Base-by-base conservation (phyloP, 805 yeast genomes). In the Komagataella pastoris region DNA sequence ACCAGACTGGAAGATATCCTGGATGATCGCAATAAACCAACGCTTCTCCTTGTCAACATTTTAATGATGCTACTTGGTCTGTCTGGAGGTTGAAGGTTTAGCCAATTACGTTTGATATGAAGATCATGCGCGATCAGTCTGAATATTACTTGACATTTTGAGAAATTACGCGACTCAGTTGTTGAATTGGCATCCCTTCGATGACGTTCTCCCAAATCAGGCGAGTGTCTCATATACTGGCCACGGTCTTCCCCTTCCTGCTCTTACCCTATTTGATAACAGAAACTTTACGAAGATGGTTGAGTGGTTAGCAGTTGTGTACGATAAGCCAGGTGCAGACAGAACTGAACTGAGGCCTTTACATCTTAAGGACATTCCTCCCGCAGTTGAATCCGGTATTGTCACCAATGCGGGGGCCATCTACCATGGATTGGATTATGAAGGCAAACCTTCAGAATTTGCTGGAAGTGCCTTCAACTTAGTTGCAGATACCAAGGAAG, bases 261-360 rank as follows among this genome's bases (percentile, higher is more conserved):
- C 23, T 3, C 6, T 21, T 3, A 21, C 23, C 3, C 23, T 21
- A 60, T 10, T 43, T n/a, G 36, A 36, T 6, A 23, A 30, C 40
- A 30, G 12, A 30, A 10, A 8, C 4, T 30, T 30, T 21, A 6
- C 23, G 18, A 67, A 63, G 53, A 68, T 71, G 75, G 72, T 69
- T 68, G 88, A 83, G 63, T 83, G 82, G 77, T 70, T 80, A 62
- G 91, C 81, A 14, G 71, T 83, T 60, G 77, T 85, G 43, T 81
- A 71, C 64, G 95, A 86, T 63, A 79, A 77, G 60, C 86, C 87
- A 49, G 79, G 77, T 46, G 65, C 77, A 50, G 83, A 80, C 64
- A 74, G 89, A 63, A 55, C 75, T 3, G 58, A 64, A 14, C 69
- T 70, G 47, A 76, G 87, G 65, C 70, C 77, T 3, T 68, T 69